These are phyloP conservation scores for Phyllosticta paracitricarpa DNA, from an alignment of 2,329 filamentous ascomycete genomes.

Conservation along the genomic window DNA sequence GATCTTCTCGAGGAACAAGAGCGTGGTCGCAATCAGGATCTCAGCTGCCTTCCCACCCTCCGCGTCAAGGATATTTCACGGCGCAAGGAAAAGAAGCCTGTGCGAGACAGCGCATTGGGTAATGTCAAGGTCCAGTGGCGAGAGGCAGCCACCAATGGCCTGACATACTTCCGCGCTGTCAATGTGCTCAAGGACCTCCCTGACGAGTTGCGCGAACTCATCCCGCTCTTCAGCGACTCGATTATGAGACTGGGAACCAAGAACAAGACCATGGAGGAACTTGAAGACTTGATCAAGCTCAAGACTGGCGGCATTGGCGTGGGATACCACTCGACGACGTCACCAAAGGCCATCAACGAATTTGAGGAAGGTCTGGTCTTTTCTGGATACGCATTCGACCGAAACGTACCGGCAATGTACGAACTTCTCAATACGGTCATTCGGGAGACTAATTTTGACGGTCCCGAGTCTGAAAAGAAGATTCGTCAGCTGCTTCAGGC, in stretches of 20 bases:
- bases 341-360: conserved; percentile 58
- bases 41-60: conserved; percentile 80
- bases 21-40: conserved; percentile 70
- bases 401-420: conserved; percentile 86
- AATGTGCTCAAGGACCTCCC: conserved; percentile 71
- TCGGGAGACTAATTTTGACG: conserved; percentile 81
- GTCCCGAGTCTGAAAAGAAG: conserved; percentile 67
- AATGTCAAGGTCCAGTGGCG: conserved; percentile 74
- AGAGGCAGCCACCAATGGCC: conserved; percentile 84
- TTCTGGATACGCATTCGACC: conserved; percentile 77
- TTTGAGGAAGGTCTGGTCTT: conserved; percentile 76
- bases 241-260: conserved; percentile 90
- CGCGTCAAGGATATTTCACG: conserved; percentile 83
- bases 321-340: conserved; percentile 72
- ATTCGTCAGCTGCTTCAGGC: conserved; percentile 80
- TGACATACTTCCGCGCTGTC: conserved; percentile 91
- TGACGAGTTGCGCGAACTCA: conserved; percentile 70
- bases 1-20: conserved; percentile 74
- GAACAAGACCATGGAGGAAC: conserved; percentile 79
- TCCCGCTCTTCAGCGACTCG: conserved; percentile 84
- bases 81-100: conserved; percentile 62
- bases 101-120: conserved; percentile 46
- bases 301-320: conserved; percentile 88
- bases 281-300: conserved; percentile 91
- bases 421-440: conserved; percentile 72